Evolutionary conservation across 2,329 filamentous ascomycete species (phyloP).

Genomic region (Gaeumannomyces sp.): DNA sequence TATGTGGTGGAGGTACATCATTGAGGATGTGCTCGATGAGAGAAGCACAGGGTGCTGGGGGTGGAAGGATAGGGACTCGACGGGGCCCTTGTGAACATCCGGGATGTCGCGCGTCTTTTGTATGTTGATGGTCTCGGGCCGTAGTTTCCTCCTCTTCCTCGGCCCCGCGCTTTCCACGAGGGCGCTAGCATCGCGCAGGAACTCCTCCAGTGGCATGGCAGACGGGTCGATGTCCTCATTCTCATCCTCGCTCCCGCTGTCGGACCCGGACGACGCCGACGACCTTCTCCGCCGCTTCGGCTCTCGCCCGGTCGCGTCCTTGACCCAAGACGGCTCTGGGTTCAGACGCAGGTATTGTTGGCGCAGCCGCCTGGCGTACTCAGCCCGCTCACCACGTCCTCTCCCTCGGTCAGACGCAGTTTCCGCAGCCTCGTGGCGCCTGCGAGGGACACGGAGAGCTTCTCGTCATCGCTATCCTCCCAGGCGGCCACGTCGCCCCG

Average conservation of each 20-base stretch:
- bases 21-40: conserved; percentile 79
- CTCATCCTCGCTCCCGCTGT: conserved; percentile 11
- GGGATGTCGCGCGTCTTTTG: conserved; percentile 83
- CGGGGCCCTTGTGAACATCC: conserved; percentile 68
- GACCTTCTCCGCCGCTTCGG: conserved; percentile 37
- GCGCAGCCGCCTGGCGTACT: conserved; percentile 75
- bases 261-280: conserved; percentile 16
- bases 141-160: conserved; percentile 62
- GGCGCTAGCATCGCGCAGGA: conserved; percentile 41
- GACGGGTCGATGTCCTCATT: conserved; percentile 43
- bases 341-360: conserved; percentile 64
- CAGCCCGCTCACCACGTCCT: conserved; percentile 83
- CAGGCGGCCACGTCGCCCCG: conserved; percentile 56
- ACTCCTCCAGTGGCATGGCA: conserved; percentile 68
- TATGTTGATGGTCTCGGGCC: conserved; percentile 84
- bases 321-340: conserved; percentile 55
- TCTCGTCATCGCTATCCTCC: conserved; percentile 95
- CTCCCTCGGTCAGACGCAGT: conserved; percentile 69
- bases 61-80: conserved; percentile 84
- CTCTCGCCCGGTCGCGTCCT: conserved; percentile 42
- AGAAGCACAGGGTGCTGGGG: conserved; percentile 81
- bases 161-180: conserved; percentile 25
- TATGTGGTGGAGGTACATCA: conserved; percentile 85
- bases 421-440: conserved; percentile 72
- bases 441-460: conserved; percentile 75